phyloP scores from a whole-genome alignment of 164 flowering plant genomes.

The Nelumbo lutea region DNA sequence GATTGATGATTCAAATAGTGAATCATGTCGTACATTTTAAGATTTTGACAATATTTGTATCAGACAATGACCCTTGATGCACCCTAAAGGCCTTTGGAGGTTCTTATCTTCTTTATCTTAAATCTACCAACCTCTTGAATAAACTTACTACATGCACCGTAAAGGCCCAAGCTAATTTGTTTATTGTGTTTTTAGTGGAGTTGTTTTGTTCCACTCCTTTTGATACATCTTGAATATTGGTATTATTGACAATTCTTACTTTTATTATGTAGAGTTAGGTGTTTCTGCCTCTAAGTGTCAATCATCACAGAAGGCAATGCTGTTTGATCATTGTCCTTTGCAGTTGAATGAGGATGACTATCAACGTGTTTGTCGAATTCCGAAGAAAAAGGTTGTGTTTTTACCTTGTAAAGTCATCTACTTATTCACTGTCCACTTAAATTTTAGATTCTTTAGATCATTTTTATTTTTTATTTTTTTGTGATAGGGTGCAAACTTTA shows the following conservation, averaged over 20 bases:
- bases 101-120: no score
- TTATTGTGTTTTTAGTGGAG: no score
- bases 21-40: no score
- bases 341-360: constrained; percentile 60
- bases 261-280: constrained; percentile 30
- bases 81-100: no score
- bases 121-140: no score
- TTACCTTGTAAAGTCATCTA: not conserved
- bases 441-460: not conserved
- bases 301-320: not conserved
- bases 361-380: constrained; percentile 60
- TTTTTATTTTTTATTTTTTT: not conserved
- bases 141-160: no score
- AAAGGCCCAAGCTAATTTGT: no score
- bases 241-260: no score
- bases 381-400: constrained; percentile 55
- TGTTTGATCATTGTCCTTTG: constrained; percentile 68
- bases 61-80: no score
- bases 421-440: not conserved
- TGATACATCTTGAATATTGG: not conserved
- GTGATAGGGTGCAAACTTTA: constrained; percentile 70
- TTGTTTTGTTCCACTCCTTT: not conserved
- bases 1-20: no score
- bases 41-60: no score
- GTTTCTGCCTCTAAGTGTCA: not conserved